Evolutionary conservation across 495 filamentous ascomycete species (phyloP).

Genomic region (Parathielavia hyrcaniae): DNA sequence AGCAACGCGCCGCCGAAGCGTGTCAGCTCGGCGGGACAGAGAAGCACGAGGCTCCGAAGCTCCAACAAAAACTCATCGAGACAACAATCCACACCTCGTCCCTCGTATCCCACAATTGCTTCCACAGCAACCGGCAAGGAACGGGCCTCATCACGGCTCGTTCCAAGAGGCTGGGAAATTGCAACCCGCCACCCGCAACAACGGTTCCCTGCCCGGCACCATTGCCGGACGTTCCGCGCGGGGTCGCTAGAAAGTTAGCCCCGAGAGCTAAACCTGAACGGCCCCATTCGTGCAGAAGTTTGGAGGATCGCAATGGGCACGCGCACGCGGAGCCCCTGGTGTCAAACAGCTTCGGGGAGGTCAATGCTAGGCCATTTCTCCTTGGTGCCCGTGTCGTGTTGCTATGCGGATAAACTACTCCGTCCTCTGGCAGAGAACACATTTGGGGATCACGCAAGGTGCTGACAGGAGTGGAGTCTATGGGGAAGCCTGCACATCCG

Average conservation of each 20-base stretch:
- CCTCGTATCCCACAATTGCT: not conserved
- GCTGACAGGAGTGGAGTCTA: too few species aligned
- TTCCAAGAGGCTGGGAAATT: slow-evolving; percentile 13
- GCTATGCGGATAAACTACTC: too few species aligned
- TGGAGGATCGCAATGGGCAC: not conserved
- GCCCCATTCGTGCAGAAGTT: slow-evolving; percentile 6
- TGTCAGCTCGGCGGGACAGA: slow-evolving; percentile 6
- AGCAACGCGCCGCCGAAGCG: not conserved
- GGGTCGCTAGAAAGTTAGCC: not conserved
- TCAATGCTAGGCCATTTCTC: not conserved
- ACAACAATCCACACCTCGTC: not conserved
- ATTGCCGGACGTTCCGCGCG: slow-evolving; percentile 4
- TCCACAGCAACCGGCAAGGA: slow-evolving; percentile 9
- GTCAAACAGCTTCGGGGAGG: not conserved
- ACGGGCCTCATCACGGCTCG: not conserved
- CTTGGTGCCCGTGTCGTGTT: not conserved
- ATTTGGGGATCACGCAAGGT: too few species aligned
- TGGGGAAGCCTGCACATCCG: too few species aligned
- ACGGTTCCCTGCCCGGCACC: slow-evolving; percentile 6
- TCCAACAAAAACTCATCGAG: not conserved
- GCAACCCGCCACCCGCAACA: slow-evolving; percentile 7
- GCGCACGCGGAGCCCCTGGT: slow-evolving; percentile 1
- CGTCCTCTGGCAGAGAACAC: too few species aligned
- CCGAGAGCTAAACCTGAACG: not conserved
- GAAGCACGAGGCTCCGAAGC: not conserved